Percentiles rank a stretch among this genome's conserved stretches.
Conservation (phyloP, 768 basidiomycete species). For the Epithele typhae region DNA sequence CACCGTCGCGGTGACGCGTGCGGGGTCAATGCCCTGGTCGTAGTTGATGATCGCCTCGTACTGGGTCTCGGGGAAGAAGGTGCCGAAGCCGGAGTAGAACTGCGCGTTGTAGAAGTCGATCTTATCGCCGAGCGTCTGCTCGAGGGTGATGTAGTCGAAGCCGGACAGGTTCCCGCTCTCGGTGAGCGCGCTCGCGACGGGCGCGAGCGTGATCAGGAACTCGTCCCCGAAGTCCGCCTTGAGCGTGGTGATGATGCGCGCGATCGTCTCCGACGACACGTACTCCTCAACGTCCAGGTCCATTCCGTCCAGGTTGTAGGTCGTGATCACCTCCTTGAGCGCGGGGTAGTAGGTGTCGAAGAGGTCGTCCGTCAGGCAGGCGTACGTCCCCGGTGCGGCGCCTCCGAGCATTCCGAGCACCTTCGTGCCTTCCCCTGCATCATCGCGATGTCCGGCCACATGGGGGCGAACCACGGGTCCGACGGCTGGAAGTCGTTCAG, state of each 20-base stretch:
- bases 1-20: neutral
- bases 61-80: constrained; percentile 2
- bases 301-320: constrained; percentile 3
- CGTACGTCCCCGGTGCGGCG: constrained; percentile 2
- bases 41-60: constrained; percentile 1
- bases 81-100: constrained; percentile 6
- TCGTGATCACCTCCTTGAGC: constrained; percentile 1
- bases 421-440: constrained; percentile 3
- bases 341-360: constrained; percentile 4
- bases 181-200: constrained; percentile 5
- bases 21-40: constrained; percentile 1
- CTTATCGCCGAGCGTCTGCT: neutral
- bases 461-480: constrained; percentile 1
- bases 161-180: constrained; percentile 7
- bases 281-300: constrained; percentile 5
- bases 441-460: constrained; percentile 3
- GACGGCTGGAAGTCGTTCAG: neutral
- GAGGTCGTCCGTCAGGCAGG: neutral
- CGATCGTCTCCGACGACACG: neutral
- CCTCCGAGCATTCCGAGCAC: constrained; percentile 3
- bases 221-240: neutral
- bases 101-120: constrained; percentile 5
- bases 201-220: constrained; percentile 4
- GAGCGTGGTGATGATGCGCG: neutral
- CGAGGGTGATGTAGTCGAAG: constrained; percentile 5